phyloP scores from a whole-genome alignment of 2,329 filamentous ascomycete genomes.

The Aspergillus calidoustus region DNA sequence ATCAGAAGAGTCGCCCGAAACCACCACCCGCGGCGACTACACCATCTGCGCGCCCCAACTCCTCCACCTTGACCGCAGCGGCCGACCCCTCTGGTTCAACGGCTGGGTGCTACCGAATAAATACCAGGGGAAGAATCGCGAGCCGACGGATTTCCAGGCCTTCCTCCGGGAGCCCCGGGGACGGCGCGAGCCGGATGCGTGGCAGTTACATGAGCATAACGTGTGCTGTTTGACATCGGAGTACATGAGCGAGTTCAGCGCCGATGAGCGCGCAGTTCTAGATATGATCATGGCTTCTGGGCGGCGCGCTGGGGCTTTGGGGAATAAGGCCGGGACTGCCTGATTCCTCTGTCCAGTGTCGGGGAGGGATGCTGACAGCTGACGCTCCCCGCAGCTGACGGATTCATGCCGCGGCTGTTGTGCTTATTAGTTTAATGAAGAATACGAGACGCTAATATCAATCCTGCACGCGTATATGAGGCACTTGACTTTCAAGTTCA shows the following conservation, averaged over 20 bases:
- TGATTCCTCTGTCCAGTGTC: too few species aligned
- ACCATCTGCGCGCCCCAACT: conserved; percentile 53
- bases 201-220: conserved; percentile 17
- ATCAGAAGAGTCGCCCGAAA: conserved; percentile 7
- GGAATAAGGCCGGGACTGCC: background rate
- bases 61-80: conserved; percentile 48
- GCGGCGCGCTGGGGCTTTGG: conserved; percentile 1
- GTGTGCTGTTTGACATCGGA: conserved; percentile 20
- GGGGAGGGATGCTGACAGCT: too few species aligned
- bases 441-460: too few species aligned
- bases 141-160: conserved; percentile 41
- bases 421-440: too few species aligned
- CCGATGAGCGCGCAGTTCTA: conserved; percentile 5
- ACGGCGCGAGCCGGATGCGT: conserved; percentile 7
- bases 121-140: conserved; percentile 41
- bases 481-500: too few species aligned
- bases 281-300: conserved; percentile 9
- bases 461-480: too few species aligned
- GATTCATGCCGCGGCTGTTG: too few species aligned
- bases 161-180: conserved; percentile 18
- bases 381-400: background rate
- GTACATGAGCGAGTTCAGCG: background rate
- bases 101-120: conserved; percentile 51
- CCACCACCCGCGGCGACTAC: conserved; percentile 25
- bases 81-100: conserved; percentile 54